Evolutionary conservation across 495 filamentous ascomycete species (phyloP).

Genomic region (Hypoxylon lienhwacheense): DNA sequence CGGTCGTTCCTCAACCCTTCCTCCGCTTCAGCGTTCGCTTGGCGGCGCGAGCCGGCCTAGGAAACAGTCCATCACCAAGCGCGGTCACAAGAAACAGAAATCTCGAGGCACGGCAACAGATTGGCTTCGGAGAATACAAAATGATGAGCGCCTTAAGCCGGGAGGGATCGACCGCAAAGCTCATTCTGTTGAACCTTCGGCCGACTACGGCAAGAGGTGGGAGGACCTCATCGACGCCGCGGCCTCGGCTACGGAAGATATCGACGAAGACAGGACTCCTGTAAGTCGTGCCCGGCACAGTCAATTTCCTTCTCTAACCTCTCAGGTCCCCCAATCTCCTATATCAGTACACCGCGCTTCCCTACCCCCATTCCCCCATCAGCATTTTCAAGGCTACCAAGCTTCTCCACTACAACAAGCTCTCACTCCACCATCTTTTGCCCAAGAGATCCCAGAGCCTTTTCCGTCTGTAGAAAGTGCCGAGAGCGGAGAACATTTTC

Average conservation of each 20-base stretch:
- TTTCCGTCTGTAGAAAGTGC: constrained; percentile 81
- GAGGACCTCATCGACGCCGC: constrained; percentile 92
- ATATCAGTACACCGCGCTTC: constrained; percentile 72
- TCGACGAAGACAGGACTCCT: constrained; percentile 80
- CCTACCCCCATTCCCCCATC: constrained; percentile 67
- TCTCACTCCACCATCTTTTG: constrained; percentile 76
- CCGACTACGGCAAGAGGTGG: constrained; percentile 83
- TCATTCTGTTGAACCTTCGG: constrained; percentile 78
- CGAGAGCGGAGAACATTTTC: constrained; percentile 66
- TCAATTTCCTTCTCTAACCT: constrained; percentile 44
- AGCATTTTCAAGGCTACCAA: constrained; percentile 72
- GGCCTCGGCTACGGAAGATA: constrained; percentile 87
- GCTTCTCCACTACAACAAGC: constrained; percentile 85
- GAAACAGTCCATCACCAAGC: constrained; percentile 81
- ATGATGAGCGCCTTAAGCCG: constrained; percentile 59
- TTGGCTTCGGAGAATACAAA: constrained; percentile 55
- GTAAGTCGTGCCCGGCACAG: constrained; percentile 54
- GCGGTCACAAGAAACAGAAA: constrained; percentile 72
- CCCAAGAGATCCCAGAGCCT: constrained; percentile 65
- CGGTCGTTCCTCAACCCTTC: constrained; percentile 81
- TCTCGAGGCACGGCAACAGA: constrained; percentile 62
- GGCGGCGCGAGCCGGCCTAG: constrained; percentile 68
- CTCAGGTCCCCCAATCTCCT: constrained; percentile 68
- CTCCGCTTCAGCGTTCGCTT: constrained; percentile 68
- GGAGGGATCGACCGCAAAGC: constrained; percentile 79